Conservation (phyloP, 441 rosid species). For the Aleurites moluccanus region DNA sequence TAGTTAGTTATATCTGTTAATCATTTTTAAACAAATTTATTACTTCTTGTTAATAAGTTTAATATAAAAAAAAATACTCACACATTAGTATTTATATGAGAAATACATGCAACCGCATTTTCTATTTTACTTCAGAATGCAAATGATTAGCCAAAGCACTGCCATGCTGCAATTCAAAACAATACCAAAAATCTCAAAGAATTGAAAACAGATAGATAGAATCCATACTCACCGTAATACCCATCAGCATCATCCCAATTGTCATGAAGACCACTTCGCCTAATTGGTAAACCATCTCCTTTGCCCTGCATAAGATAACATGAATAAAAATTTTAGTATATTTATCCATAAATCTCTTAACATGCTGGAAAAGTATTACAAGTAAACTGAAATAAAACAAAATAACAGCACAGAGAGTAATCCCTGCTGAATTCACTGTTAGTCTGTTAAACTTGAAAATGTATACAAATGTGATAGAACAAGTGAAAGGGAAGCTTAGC, state of each 20-base stretch:
- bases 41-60: too few species aligned
- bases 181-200: background rate
- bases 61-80: too few species aligned
- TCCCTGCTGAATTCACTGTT: background rate
- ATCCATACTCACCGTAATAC: slow-evolving; percentile 73
- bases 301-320: slow-evolving; percentile 55
- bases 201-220: background rate
- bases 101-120: background rate
- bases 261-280: slow-evolving; percentile 85
- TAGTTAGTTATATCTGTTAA: too few species aligned
- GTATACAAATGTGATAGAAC: background rate
- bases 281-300: slow-evolving; percentile 63
- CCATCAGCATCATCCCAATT: slow-evolving; percentile 99
- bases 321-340: slow-evolving; percentile 7
- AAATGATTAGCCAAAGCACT: background rate
- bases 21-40: too few species aligned
- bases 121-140: background rate
- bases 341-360: background rate
- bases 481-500: background rate
- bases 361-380: background rate
- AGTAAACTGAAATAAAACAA: background rate
- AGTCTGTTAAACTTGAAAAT: background rate
- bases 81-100: too few species aligned
- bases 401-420: background rate
- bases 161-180: background rate